Percentiles rank a stretch among this genome's conserved stretches.
phyloP scores from a whole-genome alignment of 208 protist species.

The Leishmania arabica region DNA sequence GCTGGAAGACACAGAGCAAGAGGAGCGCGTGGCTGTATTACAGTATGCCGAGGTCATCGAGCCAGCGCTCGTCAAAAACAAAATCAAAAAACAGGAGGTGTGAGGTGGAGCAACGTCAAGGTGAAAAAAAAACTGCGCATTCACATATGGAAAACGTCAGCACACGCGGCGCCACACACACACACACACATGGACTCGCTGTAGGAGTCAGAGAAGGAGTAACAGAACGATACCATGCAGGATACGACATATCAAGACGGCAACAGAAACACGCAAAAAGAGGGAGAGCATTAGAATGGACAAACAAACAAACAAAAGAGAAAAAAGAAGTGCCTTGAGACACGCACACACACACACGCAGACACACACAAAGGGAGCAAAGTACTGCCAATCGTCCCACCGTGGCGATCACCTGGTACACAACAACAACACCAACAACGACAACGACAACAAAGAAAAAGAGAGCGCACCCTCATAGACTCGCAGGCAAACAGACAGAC shows the following conservation, averaged over 20 bases:
- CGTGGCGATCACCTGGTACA: neutral
- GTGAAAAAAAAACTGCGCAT: neutral
- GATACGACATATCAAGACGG: neutral
- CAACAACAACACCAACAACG: too few relatives aligned
- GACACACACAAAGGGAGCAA: neutral
- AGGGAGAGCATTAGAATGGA: neutral
- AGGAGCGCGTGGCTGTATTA: neutral
- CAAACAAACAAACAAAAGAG: neutral
- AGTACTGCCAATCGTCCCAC: neutral
- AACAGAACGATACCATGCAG: conserved; percentile 7
- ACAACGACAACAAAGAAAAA: too few relatives aligned
- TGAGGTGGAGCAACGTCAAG: neutral
- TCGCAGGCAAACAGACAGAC: neutral
- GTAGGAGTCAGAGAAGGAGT: neutral
- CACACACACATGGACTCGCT: neutral
- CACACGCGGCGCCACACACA: neutral
- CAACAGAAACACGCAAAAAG: neutral
- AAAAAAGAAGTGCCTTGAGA: neutral
- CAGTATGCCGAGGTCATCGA: neutral
- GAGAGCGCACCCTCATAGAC: neutral
- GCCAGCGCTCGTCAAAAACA: neutral
- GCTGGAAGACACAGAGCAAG: neutral
- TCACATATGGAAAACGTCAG: neutral
- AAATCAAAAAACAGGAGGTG: neutral
- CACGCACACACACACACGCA: neutral